Conservation (phyloP, 345 rosid genomes). For the Moricandia moricandioides region DNA sequence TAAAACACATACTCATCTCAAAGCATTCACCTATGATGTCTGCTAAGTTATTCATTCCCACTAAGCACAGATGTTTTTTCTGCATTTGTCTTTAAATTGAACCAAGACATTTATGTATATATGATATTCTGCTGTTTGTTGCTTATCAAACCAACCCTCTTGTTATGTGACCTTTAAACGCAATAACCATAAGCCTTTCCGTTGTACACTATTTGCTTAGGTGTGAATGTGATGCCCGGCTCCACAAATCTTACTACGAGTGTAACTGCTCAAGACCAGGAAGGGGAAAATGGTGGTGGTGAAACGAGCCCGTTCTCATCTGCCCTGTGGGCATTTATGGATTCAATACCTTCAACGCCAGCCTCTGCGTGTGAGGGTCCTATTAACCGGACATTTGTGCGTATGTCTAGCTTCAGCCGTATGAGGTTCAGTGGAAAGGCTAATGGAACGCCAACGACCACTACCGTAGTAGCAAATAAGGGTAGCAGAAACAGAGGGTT, state of each 20-base stretch:
- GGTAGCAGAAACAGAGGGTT: slow-evolving; percentile 45
- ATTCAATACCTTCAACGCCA: slow-evolving; percentile 83
- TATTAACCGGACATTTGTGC: slow-evolving; percentile 66
- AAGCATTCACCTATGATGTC: slow-evolving; percentile 4
- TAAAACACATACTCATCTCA: slow-evolving; percentile 7
- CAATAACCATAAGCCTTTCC: not conserved
- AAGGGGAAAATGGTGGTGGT: slow-evolving; percentile 8
- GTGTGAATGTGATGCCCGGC: slow-evolving; percentile 28
- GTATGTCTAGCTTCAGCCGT: slow-evolving; percentile 89
- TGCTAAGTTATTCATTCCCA: not conserved
- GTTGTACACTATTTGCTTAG: slow-evolving; percentile 28
- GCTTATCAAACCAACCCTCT: not conserved
- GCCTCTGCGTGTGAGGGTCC: slow-evolving; percentile 86
- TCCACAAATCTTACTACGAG: slow-evolving; percentile 16
- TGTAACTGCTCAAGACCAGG: slow-evolving; percentile 21
- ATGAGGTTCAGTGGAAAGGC: slow-evolving; percentile 45
- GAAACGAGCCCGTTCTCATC: slow-evolving; percentile 56
- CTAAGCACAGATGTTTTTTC: not conserved
- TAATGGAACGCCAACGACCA: slow-evolving; percentile 32
- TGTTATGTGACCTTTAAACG: not conserved
- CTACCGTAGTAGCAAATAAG: slow-evolving; percentile 36
- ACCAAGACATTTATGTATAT: slow-evolving; percentile 3
- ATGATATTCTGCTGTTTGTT: slow-evolving; percentile 6
- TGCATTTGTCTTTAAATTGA: not conserved
- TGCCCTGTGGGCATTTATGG: slow-evolving; percentile 75